phyloP scores from a whole-genome alignment of 768 basidiomycete genomes.

The Amanita pseudoporphyria region DNA sequence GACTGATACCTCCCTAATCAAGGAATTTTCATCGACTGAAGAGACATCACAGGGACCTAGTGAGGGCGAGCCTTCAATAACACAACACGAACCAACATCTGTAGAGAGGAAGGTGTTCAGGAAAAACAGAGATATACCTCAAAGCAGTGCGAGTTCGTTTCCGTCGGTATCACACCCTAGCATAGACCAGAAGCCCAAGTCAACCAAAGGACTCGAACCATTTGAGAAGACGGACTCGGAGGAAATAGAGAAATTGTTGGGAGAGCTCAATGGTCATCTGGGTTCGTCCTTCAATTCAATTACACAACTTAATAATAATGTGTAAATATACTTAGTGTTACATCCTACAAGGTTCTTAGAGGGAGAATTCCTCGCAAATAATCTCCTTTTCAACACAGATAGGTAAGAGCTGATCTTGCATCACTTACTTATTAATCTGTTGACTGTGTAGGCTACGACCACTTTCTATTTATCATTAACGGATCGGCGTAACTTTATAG shows the following conservation, averaged over 20 bases:
- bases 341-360: constrained; percentile 85
- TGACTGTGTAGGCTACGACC: constrained; percentile 48
- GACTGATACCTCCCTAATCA: constrained; percentile 19
- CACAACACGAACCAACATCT: constrained; percentile 18
- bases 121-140: constrained; percentile 21
- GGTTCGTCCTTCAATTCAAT: constrained; percentile 38
- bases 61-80: constrained; percentile 24
- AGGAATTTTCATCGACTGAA: constrained; percentile 29
- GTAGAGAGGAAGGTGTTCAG: constrained; percentile 17
- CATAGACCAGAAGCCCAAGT: constrained; percentile 19
- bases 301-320: neutral
- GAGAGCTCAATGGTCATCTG: constrained; percentile 74
- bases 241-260: constrained; percentile 81
- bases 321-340: constrained; percentile 42
- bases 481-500: neutral
- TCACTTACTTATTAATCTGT: neutral
- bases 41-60: constrained; percentile 36
- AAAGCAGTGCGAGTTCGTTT: neutral
- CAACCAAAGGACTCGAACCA: constrained; percentile 46
- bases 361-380: constrained; percentile 85
- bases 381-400: constrained; percentile 90
- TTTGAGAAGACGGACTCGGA: constrained; percentile 79
- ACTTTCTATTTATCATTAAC: constrained; percentile 61
- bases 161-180: neutral
- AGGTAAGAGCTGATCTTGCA: constrained; percentile 29